Base-by-base conservation (phyloP, 192 early-diverging fungal genomes). In the Linnemannia zychae region DNA sequence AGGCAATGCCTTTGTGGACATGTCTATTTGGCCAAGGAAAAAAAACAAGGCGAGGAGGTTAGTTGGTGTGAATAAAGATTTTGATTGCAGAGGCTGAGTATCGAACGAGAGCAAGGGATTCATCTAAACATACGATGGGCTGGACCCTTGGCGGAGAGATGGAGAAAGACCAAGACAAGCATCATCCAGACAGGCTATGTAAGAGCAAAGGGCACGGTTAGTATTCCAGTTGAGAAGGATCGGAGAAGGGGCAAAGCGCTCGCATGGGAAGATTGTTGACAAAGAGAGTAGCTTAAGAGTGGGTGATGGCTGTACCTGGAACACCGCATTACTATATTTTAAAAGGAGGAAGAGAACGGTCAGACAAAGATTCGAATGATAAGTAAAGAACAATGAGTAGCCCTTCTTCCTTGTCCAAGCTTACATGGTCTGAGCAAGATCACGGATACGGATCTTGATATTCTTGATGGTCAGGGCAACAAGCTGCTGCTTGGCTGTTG, bases 131-230 rank as follows among this genome's bases (percentile, higher is more conserved):
- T 79, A 85, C 83, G 83, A 12, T 76, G 22, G 1, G 77, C 65
- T 6, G 83, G 31, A 0, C 57, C 31, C 44, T 85, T 85, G 36
- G 83, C 83, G 44, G 83, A 85, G 36, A 85, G 60, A n/a, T 79
- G 83, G 22, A 85, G 76, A 74, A 85, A 85, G 48, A 85, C 83
- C 15, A 85, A 47, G 70, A 85, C 7, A 49, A 85, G 83, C 83
- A 85, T 76, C 83, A 85, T 79, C 83, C 83, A 85, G n/a, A 79
- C 77, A n/a, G 83, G 83, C 77, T 82, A 67, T 11, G 28, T n/a
- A 18, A 16, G 36, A n/a, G 44, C 12, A 46, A 13, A 48, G 17
- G 33, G 18, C 20, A 68, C 22, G 36, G 22, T 38, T 68, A 67
- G 33, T 38, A 40, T 20, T 38, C 16, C 33, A 16, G 16, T 33